Percentiles rank a stretch among this genome's conserved stretches.
phyloP scores from a whole-genome alignment of 1,284 basidiomycete genomes.

The Ceratobasidium sp. region DNA sequence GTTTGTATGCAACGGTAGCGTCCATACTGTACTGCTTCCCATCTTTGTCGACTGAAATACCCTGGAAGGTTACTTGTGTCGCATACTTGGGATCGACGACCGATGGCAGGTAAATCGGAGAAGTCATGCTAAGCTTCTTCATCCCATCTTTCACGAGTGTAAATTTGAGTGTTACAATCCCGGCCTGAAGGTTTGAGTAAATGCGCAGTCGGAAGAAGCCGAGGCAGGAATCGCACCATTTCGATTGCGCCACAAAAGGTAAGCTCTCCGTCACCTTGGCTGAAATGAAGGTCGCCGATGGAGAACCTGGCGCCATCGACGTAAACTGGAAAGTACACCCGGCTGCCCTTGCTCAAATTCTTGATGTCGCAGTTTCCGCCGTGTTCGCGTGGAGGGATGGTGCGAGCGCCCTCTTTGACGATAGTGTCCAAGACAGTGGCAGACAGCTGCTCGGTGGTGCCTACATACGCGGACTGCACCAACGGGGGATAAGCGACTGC shows the following conservation, averaged over 20 bases:
- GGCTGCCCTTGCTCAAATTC: constrained; percentile 67
- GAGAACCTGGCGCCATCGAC: constrained; percentile 79
- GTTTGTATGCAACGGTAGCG: constrained; percentile 80
- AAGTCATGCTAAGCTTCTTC: constrained; percentile 76
- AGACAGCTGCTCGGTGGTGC: constrained; percentile 63
- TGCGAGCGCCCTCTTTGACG: constrained; percentile 74
- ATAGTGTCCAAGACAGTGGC: constrained; percentile 66
- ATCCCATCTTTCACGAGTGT: constrained; percentile 80
- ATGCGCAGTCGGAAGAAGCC: neutral
- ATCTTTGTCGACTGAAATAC: constrained; percentile 77
- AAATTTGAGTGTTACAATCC: constrained; percentile 77
- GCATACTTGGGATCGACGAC: constrained; percentile 80
- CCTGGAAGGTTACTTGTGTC: constrained; percentile 75
- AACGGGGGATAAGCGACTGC: constrained; percentile 75
- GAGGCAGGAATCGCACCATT: constrained; percentile 60
- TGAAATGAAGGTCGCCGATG: constrained; percentile 84
- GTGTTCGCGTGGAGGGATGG: constrained; percentile 80
- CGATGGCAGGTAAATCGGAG: constrained; percentile 82
- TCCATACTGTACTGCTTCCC: constrained; percentile 83
- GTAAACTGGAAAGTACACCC: constrained; percentile 83
- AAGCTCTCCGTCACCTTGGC: constrained; percentile 77
- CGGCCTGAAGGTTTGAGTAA: constrained; percentile 63
- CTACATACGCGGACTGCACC: constrained; percentile 72
- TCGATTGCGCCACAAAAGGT: constrained; percentile 84
- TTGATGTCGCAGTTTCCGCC: constrained; percentile 88